Evolutionary conservation across 2,329 filamentous ascomycete genomes (phyloP), one percentile per base, ranked within the genome.

Genomic region (Paramyrothecium sp.): DNA sequence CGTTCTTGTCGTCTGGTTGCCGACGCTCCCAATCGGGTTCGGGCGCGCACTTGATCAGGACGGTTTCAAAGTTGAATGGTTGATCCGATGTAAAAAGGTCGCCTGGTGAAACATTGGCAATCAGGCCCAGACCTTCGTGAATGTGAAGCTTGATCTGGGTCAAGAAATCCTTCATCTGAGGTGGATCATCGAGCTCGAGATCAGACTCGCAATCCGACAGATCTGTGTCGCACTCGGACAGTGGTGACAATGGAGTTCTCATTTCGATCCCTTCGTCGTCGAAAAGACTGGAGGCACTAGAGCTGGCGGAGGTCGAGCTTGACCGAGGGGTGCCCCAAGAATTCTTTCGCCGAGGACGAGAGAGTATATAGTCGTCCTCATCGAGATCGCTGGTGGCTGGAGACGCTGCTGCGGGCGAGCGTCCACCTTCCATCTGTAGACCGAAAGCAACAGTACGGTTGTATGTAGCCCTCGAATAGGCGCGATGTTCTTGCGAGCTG

Each of bases 131-230:
- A 19, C 63, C 63, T 7, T 57, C 58, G 53, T 65, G 63, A 2
- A 66, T 58, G 53, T 66, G 63, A 3, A 59, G 54, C 38, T 60
- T 65, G 55, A 66, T 66, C 34, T 62, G 60, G n/a, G 51, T 53
- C 17, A 64, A n/a, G 22, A 62, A 60, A 17, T 56, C 57, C 20
- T 55, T 52, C 12, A 62, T 47, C 17, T 54, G 50, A 2, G 55
- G 41, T 1, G 53, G 46, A 13, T 62, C 61, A 13, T 61, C 58
- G 16, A 30, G 23, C 30, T 54, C 48, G 7, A 38, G 34, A 44
- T 53, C 59, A 3, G 48, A 26, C 3, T 58, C 58, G 11, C 21
- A 21, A 2, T 63, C 61, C 3, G 38, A 44, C 5, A 54, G 53
- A n/a, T 61, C 61, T 20, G 55, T 54, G 49, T 56, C 60, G n/a